phyloP scores from a whole-genome alignment of 345 rosid species.

The Chamaenerion angustifolium region DNA sequence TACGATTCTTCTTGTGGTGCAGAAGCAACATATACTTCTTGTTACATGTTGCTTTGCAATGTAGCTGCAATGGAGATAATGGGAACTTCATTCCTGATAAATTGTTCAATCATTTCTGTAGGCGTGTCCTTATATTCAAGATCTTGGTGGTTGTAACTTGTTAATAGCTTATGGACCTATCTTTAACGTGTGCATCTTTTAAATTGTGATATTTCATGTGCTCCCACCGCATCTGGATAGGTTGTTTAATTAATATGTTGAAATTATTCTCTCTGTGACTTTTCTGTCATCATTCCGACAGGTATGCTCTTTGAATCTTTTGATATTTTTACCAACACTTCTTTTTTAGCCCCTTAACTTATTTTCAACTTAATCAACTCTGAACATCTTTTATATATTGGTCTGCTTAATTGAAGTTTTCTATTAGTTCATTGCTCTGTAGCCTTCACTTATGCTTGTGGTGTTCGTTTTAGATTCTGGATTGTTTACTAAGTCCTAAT shows the following conservation, averaged over 20 bases:
- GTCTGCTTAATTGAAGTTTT: too few relatives aligned
- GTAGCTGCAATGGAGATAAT: conserved; percentile 14
- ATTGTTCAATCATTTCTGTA: too few relatives aligned
- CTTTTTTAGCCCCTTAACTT: neutral
- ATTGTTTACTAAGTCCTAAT: too few relatives aligned
- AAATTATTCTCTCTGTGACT: conserved; percentile 78
- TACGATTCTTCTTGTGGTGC: conserved; percentile 11
- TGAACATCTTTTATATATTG: neutral
- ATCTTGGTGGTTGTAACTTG: neutral
- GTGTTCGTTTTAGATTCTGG: too few relatives aligned
- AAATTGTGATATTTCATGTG: conserved; percentile 35
- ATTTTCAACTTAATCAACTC: neutral
- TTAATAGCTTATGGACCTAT: too few relatives aligned
- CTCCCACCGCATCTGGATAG: conserved; percentile 88
- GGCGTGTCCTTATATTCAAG: neutral
- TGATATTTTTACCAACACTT: neutral
- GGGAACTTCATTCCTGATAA: neutral
- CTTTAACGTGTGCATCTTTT: neutral
- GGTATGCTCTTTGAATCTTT: conserved; percentile 24
- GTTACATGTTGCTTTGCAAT: conserved; percentile 10
- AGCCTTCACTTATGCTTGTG: too few relatives aligned
- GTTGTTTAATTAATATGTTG: conserved; percentile 82
- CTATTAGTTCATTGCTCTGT: too few relatives aligned
- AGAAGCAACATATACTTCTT: conserved; percentile 13
- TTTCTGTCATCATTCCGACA: conserved; percentile 82